Percentiles rank a stretch among this genome's conserved stretches.
Conservation (phyloP, 148 eudicot species). For the Nepenthes gracilis region DNA sequence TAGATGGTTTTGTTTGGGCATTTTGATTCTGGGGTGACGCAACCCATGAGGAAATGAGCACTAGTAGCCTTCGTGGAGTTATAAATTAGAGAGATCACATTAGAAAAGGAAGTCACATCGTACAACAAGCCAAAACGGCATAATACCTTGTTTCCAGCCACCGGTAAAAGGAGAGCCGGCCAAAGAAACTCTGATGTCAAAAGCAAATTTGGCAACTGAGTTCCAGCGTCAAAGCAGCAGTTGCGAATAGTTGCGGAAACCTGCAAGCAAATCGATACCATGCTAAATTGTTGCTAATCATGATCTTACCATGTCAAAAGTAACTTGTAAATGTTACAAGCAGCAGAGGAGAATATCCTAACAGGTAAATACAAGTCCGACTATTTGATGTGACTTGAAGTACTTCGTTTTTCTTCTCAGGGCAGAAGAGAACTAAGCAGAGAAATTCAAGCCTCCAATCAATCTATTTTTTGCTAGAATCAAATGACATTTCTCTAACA, state of each 20-base stretch:
- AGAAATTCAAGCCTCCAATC: no score
- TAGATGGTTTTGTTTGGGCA: no score
- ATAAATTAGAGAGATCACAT: no score
- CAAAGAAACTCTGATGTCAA: conserved; percentile 85
- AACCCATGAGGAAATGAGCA: no score
- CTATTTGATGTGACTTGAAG: no score
- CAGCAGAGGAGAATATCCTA: not conserved
- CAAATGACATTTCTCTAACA: not conserved
- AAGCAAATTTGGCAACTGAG: conserved; percentile 75
- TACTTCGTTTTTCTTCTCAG: no score
- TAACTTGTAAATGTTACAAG: not conserved
- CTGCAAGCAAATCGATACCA: conserved; percentile 21
- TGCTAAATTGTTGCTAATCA: not conserved
- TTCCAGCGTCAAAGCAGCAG: conserved; percentile 98
- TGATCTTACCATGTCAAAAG: not conserved
- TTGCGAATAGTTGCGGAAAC: conserved; percentile 89
- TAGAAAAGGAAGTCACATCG: no score
- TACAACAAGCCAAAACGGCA: not conserved
- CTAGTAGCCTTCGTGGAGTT: no score
- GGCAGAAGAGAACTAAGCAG: no score
- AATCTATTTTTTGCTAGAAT: not conserved
- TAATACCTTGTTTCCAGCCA: conserved; percentile 90
- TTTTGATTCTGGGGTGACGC: no score
- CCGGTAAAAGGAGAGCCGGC: conserved; percentile 96
- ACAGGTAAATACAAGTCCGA: no score